Conservation (phyloP, 805 yeast species). For the Martiniozyma abietophila region DNA sequence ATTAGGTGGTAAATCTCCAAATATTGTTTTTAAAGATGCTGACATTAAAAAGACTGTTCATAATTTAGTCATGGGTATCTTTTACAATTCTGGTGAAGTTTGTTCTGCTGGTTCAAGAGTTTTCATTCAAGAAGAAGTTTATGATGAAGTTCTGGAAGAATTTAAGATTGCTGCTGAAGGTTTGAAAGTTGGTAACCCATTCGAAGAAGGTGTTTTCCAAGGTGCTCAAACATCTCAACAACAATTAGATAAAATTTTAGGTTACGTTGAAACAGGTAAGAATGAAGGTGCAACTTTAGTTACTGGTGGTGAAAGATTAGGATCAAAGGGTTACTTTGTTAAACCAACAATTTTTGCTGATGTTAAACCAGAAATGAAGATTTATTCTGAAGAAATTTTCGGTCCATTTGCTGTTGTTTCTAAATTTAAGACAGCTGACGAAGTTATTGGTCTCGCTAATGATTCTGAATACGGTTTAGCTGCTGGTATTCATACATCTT, state of each 20-base stretch:
- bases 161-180: constrained; percentile 52
- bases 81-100: constrained; percentile 75
- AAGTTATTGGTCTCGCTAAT: constrained; percentile 58
- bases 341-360: constrained; percentile 69
- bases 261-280: constrained; percentile 59
- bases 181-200: constrained; percentile 68
- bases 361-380: constrained; percentile 51
- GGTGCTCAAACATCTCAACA: constrained; percentile 71
- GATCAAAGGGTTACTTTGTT: constrained; percentile 60
- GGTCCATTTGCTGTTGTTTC: constrained; percentile 71
- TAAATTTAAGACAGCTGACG: constrained; percentile 60
- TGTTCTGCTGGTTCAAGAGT: constrained; percentile 80
- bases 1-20: constrained; percentile 79
- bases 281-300: constrained; percentile 57
- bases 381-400: constrained; percentile 67
- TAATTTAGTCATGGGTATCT: constrained; percentile 57
- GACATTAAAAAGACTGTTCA: constrained; percentile 40
- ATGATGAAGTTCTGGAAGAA: constrained; percentile 49
- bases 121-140: constrained; percentile 62
- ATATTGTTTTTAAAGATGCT: constrained; percentile 64
- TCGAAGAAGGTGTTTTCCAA: constrained; percentile 56
- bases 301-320: constrained; percentile 63
- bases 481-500: constrained; percentile 68
- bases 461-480: constrained; percentile 70
- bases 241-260: constrained; percentile 61